Base-by-base conservation (phyloP, 805 yeast genomes). In the Ogataea nakhonphanomensis region DNA sequence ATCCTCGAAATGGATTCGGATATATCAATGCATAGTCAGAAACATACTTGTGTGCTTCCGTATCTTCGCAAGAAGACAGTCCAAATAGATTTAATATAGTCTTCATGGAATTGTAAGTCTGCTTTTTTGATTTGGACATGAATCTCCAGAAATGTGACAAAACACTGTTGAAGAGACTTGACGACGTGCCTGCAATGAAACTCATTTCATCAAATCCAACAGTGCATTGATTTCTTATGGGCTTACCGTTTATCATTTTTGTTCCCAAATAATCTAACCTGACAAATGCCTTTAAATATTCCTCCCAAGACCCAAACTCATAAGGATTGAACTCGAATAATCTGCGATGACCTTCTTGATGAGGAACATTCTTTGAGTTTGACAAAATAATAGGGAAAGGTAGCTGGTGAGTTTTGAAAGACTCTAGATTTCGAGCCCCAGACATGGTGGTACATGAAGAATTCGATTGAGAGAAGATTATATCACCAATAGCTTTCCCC, bases 261-360 rank as follows among this genome's bases (percentile, higher is more conserved):
- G 83, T 64, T 0, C 87, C 87, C 21, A 81, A 55, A 48, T 70
- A 79, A 43, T 67, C 68, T 29, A 73, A 48, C n/a, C 73, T 67
- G 3, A 72, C 62, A 48, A 81, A 81, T 4, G 75, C 62, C 26
- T 66, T 59, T 25, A 73, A 47, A 29, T 58, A 57, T 10, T 62
- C 45, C 46, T 79, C 83, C 84, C 85, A 81, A 0, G 83, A 76
- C 0, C 87, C 87, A 62, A 79, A 79, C 42, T 81, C 88, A 51
- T 59, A 77, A 0, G 85, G 85, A 10, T 73, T 76, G 48, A 81
- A 73, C 55, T 81, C 87, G 46, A 78, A 71, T 2, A 76, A 44
- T 42, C 68, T 72, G 1, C 81, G 71, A 24, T 63, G 55, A n/a
- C 61, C 53, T 36, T 53, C 60, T 35, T 49, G 52, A 15, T 55